A percentile compares a stretch with the other conserved stretches of the same genome.
These are phyloP conservation scores for Kwoniella dejecticola DNA, from an alignment of 768 basidiomycete species.

Conservation along the genomic window DNA sequence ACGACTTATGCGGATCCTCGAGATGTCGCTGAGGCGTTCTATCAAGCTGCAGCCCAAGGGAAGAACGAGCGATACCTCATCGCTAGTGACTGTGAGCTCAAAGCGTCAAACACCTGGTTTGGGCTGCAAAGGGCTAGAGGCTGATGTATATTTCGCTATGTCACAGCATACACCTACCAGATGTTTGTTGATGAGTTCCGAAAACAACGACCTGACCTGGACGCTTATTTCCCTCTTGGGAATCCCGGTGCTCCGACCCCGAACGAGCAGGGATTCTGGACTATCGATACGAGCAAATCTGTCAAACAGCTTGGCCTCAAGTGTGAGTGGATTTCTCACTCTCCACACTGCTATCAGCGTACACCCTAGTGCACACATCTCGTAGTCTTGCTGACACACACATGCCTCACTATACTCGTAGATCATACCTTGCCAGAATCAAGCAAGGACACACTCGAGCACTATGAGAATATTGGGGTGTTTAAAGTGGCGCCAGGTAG, in stretches of 20 bases:
- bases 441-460: slow-evolving; percentile 9
- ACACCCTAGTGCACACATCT: background rate
- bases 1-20: background rate
- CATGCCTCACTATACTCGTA: too few species aligned
- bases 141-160: background rate
- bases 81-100: slow-evolving; percentile 19
- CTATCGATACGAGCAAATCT: slow-evolving; percentile 4
- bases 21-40: slow-evolving; percentile 32
- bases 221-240: slow-evolving; percentile 10
- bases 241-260: slow-evolving; percentile 9
- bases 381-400: background rate
- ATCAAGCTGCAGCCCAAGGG: slow-evolving; percentile 16
- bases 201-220: slow-evolving; percentile 18
- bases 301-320: slow-evolving; percentile 18
- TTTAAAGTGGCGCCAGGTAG: slow-evolving; percentile 2
- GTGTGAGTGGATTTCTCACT: too few species aligned
- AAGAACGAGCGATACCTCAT: slow-evolving; percentile 27
- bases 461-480: slow-evolving; percentile 18
- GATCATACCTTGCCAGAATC: slow-evolving; percentile 9
- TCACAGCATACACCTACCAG: slow-evolving; percentile 22
- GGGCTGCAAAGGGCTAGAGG: too few species aligned
- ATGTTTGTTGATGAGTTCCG: slow-evolving; percentile 14
- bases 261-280: background rate
- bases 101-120: too few species aligned
- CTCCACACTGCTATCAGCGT: background rate